Conservation (phyloP, 345 rosid species). For the Cardamine occulta region DNA sequence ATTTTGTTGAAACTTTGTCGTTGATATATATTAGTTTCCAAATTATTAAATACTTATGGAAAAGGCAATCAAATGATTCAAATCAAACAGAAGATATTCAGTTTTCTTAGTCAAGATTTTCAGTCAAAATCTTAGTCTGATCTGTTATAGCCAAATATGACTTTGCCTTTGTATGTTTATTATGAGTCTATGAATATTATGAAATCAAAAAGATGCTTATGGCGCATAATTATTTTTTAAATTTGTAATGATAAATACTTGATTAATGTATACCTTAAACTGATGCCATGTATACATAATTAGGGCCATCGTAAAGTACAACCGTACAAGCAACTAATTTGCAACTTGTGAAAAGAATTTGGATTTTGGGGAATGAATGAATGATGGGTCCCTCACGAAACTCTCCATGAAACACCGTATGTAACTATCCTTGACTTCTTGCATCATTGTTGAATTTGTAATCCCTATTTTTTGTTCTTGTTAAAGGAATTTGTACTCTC, state of each 20-base stretch:
- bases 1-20: background rate
- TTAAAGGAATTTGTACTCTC: constrained; percentile 4
- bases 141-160: constrained; percentile 38
- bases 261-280: background rate
- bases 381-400: constrained; percentile 33
- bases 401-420: constrained; percentile 38
- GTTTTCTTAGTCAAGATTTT: constrained; percentile 24
- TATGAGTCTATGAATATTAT: background rate
- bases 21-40: background rate
- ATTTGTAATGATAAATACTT: background rate
- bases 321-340: constrained; percentile 23
- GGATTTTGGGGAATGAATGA: background rate
- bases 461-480: background rate
- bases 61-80: constrained; percentile 9
- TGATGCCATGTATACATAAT: background rate
- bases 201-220: background rate
- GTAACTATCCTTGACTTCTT: constrained; percentile 43
- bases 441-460: constrained; percentile 12
- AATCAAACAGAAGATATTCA: background rate
- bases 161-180: constrained; percentile 22
- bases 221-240: background rate
- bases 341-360: constrained; percentile 3
- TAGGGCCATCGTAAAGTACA: constrained; percentile 6
- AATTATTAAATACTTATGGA: background rate
- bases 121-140: constrained; percentile 41